Evolutionary conservation across 108 stramenopile species (phyloP).

Genomic region (Fistulifera solaris): DNA sequence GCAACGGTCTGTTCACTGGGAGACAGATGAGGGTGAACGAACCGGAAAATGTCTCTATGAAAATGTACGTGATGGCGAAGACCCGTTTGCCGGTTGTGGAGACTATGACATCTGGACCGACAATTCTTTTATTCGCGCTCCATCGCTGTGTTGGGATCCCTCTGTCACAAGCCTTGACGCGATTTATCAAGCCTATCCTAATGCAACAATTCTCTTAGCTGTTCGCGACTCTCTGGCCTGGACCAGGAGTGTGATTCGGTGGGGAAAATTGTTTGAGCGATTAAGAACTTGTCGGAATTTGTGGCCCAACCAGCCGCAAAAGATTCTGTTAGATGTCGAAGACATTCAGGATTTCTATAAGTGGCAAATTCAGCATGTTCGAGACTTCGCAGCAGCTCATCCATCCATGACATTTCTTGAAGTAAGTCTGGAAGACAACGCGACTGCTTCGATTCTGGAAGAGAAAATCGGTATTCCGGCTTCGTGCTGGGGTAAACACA

Average conservation of each 20-base stretch:
- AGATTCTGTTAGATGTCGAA: neutral
- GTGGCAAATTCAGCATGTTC: conserved; percentile 37
- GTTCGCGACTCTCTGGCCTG: conserved; percentile 8
- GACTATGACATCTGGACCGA: neutral
- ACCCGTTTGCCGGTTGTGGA: neutral
- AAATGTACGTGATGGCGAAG: neutral
- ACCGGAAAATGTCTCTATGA: neutral
- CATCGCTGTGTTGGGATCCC: conserved; percentile 8
- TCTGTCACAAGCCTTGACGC: conserved; percentile 6
- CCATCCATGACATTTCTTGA: conserved; percentile 42
- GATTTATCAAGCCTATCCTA: conserved; percentile 10
- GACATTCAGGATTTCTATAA: conserved; percentile 25
- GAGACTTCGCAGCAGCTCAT: conserved; percentile 38
- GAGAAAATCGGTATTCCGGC: conserved; percentile 25
- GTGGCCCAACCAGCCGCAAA: neutral
- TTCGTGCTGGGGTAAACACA: conserved; percentile 11
- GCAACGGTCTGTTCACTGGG: conserved; percentile 6
- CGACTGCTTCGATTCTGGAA: conserved; percentile 26
- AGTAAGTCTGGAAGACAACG: conserved; percentile 26
- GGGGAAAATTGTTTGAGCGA: conserved; percentile 9
- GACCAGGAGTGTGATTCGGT: conserved; percentile 4
- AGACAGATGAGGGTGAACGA: neutral
- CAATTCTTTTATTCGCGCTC: neutral
- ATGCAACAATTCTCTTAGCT: conserved; percentile 8
- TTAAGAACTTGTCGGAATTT: neutral